Evolutionary conservation across 192 early-diverging fungal genomes (phyloP).

Genomic region (Coemansia asiatica): DNA sequence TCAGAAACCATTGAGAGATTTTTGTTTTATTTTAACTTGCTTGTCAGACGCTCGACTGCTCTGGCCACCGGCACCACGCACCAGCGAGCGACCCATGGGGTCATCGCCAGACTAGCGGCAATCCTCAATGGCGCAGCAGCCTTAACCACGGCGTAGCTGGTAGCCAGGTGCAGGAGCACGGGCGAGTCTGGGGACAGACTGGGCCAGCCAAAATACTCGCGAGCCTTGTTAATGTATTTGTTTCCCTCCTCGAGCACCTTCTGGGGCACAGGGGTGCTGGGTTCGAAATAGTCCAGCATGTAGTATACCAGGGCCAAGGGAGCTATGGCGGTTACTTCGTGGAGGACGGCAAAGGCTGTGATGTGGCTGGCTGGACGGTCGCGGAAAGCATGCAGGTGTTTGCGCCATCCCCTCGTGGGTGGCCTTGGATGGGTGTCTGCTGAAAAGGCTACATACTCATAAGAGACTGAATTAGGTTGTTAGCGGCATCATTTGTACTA

Average conservation of each 20-base stretch:
- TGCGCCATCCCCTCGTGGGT: slow-evolving; percentile 17
- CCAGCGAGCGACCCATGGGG: slow-evolving; percentile 30
- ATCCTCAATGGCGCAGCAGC: slow-evolving; percentile 47
- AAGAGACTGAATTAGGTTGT: too few relatives aligned
- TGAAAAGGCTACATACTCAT: too few relatives aligned
- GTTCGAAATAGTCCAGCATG: slow-evolving; percentile 54
- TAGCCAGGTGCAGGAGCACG: slow-evolving; percentile 71
- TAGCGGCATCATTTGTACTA: too few relatives aligned
- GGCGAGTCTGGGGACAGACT: slow-evolving; percentile 40
- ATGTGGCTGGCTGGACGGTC: slow-evolving; percentile 70
- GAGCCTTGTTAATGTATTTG: slow-evolving; percentile 60
- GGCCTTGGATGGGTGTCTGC: too few relatives aligned
- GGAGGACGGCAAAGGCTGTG: slow-evolving; percentile 76
- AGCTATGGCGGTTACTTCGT: slow-evolving; percentile 84
- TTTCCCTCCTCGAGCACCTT: slow-evolving; percentile 60
- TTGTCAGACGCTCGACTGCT: background rate
- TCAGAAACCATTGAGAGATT: too few relatives aligned
- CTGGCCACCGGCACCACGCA: slow-evolving; percentile 29
- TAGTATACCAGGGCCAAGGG: slow-evolving; percentile 78
- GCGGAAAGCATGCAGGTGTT: slow-evolving; percentile 55
- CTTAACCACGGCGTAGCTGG: slow-evolving; percentile 84
- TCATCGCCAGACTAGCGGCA: slow-evolving; percentile 32
- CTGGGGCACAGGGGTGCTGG: slow-evolving; percentile 69
- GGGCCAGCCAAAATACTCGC: slow-evolving; percentile 54
- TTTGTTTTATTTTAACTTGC: background rate